Evolutionary conservation across 208 protist species (phyloP).

Genomic region (Balamuthia mandrillaris): DNA sequence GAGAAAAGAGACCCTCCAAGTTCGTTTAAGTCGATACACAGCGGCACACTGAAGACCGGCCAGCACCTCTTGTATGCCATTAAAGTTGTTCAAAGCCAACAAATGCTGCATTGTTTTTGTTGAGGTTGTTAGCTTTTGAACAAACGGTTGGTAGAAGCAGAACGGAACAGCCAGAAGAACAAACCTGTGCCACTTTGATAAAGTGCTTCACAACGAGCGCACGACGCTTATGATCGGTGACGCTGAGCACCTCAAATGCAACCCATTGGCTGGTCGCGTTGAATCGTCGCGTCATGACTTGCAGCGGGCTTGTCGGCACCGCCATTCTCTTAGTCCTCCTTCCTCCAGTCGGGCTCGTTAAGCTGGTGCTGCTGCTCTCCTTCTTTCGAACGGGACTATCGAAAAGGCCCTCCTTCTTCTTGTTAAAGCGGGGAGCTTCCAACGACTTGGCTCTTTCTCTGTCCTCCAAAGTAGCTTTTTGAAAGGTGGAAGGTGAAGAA

Average conservation of each 20-base stretch:
- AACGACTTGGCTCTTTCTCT: too few species aligned
- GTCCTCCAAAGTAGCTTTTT: too few species aligned
- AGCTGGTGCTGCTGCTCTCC: too few species aligned
- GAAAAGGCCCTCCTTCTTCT: too few species aligned
- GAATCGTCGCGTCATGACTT: too few species aligned
- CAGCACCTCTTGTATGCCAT: constrained; percentile 62
- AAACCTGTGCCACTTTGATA: constrained; percentile 39
- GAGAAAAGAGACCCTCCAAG: constrained; percentile 61
- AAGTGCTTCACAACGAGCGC: constrained; percentile 53
- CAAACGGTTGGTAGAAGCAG: not conserved
- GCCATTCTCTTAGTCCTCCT: too few species aligned
- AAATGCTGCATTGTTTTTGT: constrained; percentile 33
- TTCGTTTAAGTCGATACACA: constrained; percentile 59
- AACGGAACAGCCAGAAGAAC: too few species aligned
- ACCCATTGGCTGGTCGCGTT: constrained; percentile 43
- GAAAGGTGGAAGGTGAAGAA: too few species aligned
- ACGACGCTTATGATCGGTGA: constrained; percentile 36
- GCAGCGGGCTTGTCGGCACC: too few species aligned
- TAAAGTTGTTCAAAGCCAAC: constrained; percentile 64
- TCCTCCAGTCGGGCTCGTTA: too few species aligned
- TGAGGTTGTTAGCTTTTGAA: not conserved
- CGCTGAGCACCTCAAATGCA: constrained; percentile 47
- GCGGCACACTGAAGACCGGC: constrained; percentile 54
- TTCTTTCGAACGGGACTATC: too few species aligned
- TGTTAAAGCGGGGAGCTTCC: too few species aligned